phyloP scores from a whole-genome alignment of 2,329 filamentous ascomycete genomes.

The Nemania serpens region DNA sequence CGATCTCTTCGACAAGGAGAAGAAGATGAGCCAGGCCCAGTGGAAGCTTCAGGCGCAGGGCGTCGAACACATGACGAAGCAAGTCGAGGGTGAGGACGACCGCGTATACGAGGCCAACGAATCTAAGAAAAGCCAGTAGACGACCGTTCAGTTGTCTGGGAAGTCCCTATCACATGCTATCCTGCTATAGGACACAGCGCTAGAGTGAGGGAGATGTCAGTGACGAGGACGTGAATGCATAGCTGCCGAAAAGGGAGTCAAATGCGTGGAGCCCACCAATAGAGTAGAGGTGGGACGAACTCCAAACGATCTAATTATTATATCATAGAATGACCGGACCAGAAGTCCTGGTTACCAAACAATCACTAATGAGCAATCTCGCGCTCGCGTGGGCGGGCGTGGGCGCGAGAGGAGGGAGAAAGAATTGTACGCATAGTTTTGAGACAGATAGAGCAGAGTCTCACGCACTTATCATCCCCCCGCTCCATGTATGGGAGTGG shows the following conservation, averaged over 20 bases:
- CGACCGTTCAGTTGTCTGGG: background rate
- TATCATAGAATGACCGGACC: constrained; percentile 15
- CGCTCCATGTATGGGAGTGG: background rate
- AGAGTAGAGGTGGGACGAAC: constrained; percentile 11
- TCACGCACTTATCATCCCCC: background rate
- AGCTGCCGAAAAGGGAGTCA: background rate
- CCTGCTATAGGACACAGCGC: background rate
- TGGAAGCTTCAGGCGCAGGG: constrained; percentile 79
- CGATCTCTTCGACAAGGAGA: constrained; percentile 81
- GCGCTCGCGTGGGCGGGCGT: no score
- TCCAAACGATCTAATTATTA: constrained; percentile 18
- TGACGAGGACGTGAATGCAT: background rate
- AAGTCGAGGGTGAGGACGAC: constrained; percentile 66
- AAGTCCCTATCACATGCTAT: background rate
- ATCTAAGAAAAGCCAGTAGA: constrained; percentile 53
- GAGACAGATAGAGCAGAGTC: background rate
- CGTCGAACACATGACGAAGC: constrained; percentile 48
- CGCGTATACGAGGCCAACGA: constrained; percentile 53
- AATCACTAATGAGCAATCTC: constrained; percentile 12
- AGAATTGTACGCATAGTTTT: constrained; percentile 14
- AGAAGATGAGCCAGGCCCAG: constrained; percentile 80
- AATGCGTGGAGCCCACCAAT: background rate
- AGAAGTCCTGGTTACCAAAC: constrained; percentile 2
- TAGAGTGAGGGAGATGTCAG: background rate
- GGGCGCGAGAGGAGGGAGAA: background rate